Evolutionary conservation across 805 yeast genomes (phyloP).

Genomic region (Huiozyma sinensis): DNA sequence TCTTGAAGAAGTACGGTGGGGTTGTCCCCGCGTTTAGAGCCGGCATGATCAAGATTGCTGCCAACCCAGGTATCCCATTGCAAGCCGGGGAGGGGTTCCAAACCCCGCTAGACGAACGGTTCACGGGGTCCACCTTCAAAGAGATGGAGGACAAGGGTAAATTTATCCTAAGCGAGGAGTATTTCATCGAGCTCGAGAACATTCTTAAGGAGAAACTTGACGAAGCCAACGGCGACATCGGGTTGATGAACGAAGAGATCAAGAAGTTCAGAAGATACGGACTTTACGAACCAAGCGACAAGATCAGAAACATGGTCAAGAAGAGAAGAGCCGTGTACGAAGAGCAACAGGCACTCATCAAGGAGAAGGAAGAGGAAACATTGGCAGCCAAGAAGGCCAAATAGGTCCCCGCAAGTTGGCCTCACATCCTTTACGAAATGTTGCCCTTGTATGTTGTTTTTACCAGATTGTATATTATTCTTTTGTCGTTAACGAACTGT

Average conservation of each 20-base stretch:
- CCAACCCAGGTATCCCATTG: constrained; percentile 49
- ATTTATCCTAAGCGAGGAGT: constrained; percentile 47
- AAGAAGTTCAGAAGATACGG: constrained; percentile 63
- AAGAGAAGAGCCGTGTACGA: constrained; percentile 19
- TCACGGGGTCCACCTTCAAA: constrained; percentile 28
- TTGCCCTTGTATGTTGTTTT: too few relatives aligned
- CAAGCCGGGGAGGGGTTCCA: constrained; percentile 78
- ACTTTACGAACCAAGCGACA: constrained; percentile 39
- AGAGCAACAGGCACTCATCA: constrained; percentile 7
- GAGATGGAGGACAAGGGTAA: constrained; percentile 30
- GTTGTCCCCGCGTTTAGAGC: constrained; percentile 63
- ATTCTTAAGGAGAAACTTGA: constrained; percentile 33
- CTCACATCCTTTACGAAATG: too few relatives aligned
- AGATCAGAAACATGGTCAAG: constrained; percentile 16
- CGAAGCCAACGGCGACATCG: constrained; percentile 29
- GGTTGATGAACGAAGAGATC: constrained; percentile 31
- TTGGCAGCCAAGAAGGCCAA: constrained; percentile 2
- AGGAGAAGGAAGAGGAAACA: constrained; percentile 3
- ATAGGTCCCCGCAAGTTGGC: background rate
- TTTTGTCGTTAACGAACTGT: too few relatives aligned
- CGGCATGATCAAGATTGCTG: constrained; percentile 55
- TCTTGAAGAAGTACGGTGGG: constrained; percentile 61
- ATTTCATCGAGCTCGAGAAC: constrained; percentile 40
- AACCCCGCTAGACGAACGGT: constrained; percentile 39
- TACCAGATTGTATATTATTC: too few relatives aligned